Evolutionary conservation across 495 filamentous ascomycete species (phyloP).

Genomic region (Schizothecium vesticola): DNA sequence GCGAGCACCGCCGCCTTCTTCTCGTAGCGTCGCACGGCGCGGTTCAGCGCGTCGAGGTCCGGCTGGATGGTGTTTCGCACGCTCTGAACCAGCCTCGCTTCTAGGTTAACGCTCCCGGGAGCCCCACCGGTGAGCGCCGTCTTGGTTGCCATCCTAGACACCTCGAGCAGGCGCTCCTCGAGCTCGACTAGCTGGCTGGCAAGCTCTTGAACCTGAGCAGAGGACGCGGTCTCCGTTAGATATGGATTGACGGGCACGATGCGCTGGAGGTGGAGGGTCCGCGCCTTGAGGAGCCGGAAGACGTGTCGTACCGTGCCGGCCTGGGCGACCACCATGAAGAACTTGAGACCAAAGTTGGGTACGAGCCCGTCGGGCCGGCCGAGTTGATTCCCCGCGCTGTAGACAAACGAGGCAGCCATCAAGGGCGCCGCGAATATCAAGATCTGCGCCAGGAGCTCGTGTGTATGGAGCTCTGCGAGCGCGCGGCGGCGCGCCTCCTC

Average conservation of each 20-base stretch:
- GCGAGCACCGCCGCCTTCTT: slow-evolving; percentile 71
- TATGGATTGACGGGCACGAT: slow-evolving; percentile 54
- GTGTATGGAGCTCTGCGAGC: slow-evolving; percentile 59
- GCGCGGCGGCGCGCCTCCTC: slow-evolving; percentile 32
- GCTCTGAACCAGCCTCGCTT: slow-evolving; percentile 48
- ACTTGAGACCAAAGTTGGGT: slow-evolving; percentile 88
- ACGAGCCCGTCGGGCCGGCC: slow-evolving; percentile 80
- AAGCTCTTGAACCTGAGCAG: slow-evolving; percentile 52
- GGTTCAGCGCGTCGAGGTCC: slow-evolving; percentile 82
- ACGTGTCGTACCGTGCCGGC: slow-evolving; percentile 74
- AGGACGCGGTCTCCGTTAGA: slow-evolving; percentile 35
- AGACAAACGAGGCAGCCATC: slow-evolving; percentile 72
- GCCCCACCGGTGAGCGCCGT: neutral
- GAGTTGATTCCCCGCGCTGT: slow-evolving; percentile 66
- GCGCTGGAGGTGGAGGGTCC: slow-evolving; percentile 79
- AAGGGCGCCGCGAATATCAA: slow-evolving; percentile 77
- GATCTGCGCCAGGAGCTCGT: slow-evolving; percentile 68
- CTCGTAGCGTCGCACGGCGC: slow-evolving; percentile 90
- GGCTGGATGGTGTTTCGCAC: slow-evolving; percentile 63
- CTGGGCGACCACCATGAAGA: slow-evolving; percentile 86
- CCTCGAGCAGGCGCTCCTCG: slow-evolving; percentile 46
- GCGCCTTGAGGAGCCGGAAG: slow-evolving; percentile 69
- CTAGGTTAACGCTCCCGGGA: slow-evolving; percentile 12
- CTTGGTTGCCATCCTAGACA: neutral
- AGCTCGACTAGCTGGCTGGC: slow-evolving; percentile 61